Evolutionary conservation across 2,329 filamentous ascomycete species (phyloP).

Genomic region (Aspergillaceae sp.): DNA sequence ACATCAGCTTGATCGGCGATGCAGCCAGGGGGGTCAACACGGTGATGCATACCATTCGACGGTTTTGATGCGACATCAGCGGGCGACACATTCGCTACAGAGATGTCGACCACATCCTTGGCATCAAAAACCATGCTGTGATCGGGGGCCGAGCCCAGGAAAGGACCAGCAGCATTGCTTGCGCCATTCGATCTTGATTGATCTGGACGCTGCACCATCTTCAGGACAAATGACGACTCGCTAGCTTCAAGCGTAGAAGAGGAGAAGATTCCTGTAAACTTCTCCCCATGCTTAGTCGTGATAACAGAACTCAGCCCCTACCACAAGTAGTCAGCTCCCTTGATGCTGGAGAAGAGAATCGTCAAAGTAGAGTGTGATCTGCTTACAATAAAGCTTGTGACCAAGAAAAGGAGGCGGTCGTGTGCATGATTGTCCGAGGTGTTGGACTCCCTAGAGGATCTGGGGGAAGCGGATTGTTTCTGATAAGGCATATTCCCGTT

Average conservation of each 20-base stretch:
- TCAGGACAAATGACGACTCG: conserved; percentile 51
- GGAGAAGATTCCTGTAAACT: conserved; percentile 54
- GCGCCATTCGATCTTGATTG: conserved; percentile 34
- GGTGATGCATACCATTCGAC: conserved; percentile 47
- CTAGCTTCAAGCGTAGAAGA: conserved; percentile 45
- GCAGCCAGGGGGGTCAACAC: background rate
- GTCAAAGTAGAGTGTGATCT: background rate
- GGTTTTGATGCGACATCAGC: conserved; percentile 44
- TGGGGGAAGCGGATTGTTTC: conserved; percentile 33
- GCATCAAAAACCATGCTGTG: conserved; percentile 53
- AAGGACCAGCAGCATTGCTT: conserved; percentile 31
- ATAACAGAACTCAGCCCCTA: conserved; percentile 50
- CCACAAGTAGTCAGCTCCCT: conserved; percentile 10
- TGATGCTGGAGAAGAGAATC: background rate
- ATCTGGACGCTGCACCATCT: conserved; percentile 54
- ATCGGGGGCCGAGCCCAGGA: conserved; percentile 37
- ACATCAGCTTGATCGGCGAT: conserved; percentile 1
- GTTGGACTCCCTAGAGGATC: conserved; percentile 41
- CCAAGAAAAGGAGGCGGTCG: conserved; percentile 51
- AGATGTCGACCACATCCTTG: conserved; percentile 51
- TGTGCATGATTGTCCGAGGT: conserved; percentile 51
- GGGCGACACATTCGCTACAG: conserved; percentile 45
- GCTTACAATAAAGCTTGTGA: conserved; percentile 53
- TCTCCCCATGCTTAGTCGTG: conserved; percentile 53
- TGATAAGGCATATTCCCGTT: conserved; percentile 46